These are phyloP conservation scores for Evansstolkia leycettana DNA, from an alignment of 495 filamentous ascomycete genomes.

Conservation along the genomic window DNA sequence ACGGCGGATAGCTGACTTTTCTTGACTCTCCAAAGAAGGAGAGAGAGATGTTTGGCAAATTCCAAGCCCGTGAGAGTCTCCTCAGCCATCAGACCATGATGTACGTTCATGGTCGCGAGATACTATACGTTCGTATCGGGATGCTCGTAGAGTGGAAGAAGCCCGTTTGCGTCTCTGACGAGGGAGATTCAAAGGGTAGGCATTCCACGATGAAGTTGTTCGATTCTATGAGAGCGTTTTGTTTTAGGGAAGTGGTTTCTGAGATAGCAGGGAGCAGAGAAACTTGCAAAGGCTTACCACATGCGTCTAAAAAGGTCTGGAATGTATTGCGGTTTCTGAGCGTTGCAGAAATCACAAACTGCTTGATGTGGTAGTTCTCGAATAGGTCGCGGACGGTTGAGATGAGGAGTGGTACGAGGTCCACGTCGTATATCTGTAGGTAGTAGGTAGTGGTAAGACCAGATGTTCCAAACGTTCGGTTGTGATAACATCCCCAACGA, in stretches of 20 bases:
- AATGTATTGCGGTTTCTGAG: slow-evolving; percentile 54
- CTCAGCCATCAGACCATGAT: neutral
- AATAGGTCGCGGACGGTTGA: slow-evolving; percentile 44
- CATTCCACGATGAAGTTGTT: slow-evolving; percentile 27
- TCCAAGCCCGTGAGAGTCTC: too few species aligned
- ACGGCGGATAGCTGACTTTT: too few species aligned
- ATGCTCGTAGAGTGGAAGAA: slow-evolving; percentile 44
- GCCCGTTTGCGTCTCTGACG: slow-evolving; percentile 36
- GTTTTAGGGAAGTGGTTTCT: neutral
- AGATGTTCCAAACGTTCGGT: too few species aligned
- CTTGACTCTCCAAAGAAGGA: too few species aligned
- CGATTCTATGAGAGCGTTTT: slow-evolving; percentile 11
- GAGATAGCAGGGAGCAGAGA: too few species aligned
- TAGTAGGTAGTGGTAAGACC: slow-evolving; percentile 1
- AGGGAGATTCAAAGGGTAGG: slow-evolving; percentile 29
- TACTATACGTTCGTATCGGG: slow-evolving; percentile 35
- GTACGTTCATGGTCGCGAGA: slow-evolving; percentile 4
- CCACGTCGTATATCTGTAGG: slow-evolving; percentile 51
- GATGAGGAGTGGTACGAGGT: slow-evolving; percentile 43
- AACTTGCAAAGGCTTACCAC: slow-evolving; percentile 35
- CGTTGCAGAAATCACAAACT: slow-evolving; percentile 47
- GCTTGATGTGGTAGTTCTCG: slow-evolving; percentile 27
- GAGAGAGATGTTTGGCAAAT: too few species aligned
- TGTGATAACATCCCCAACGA: too few species aligned
- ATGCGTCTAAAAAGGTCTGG: slow-evolving; percentile 39